Conservation (phyloP, 2,329 filamentous ascomycete genomes). For the Stemphylium vesicarium region DNA sequence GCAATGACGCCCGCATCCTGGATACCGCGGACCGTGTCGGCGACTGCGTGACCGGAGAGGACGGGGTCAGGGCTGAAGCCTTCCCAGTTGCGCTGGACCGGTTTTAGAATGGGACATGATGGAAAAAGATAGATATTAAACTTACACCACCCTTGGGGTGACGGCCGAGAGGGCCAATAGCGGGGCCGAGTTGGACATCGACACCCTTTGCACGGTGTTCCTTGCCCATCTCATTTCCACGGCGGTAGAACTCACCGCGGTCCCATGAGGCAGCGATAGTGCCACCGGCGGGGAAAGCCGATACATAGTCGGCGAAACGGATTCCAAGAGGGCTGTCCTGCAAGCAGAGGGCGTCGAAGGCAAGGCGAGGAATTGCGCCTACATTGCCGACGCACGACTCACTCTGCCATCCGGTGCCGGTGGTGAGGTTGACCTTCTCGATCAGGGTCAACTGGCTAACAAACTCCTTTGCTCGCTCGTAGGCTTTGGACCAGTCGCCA, state of each 20-base stretch:
- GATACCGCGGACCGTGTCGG: constrained; percentile 77
- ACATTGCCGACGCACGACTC: constrained; percentile 69
- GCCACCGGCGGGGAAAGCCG: constrained; percentile 79
- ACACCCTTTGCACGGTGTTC: constrained; percentile 79
- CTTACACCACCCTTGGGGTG: constrained; percentile 65
- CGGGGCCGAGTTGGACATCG: constrained; percentile 77
- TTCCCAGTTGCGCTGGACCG: constrained; percentile 37
- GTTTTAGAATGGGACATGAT: constrained; percentile 4
- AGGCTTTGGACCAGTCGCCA: constrained; percentile 76
- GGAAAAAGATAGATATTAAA: constrained; percentile 56
- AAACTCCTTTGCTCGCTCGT: constrained; percentile 76
- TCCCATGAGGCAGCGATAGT: constrained; percentile 87
- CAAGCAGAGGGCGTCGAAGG: constrained; percentile 77
- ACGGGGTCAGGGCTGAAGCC: constrained; percentile 75
- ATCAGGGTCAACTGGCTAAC: constrained; percentile 81
- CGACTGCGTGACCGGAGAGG: constrained; percentile 74
- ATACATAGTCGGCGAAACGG: constrained; percentile 78
- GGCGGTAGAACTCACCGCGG: constrained; percentile 69
- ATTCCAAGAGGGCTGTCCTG: constrained; percentile 86
- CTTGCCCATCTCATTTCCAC: constrained; percentile 75
- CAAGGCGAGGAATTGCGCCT: constrained; percentile 72
- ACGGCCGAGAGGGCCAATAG: constrained; percentile 75
- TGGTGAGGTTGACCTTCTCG: constrained; percentile 96
- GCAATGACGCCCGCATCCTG: constrained; percentile 83
- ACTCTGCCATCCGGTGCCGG: constrained; percentile 75